Conservation (phyloP, 768 basidiomycete species). For the Termitomyces bulborhizus region DNA sequence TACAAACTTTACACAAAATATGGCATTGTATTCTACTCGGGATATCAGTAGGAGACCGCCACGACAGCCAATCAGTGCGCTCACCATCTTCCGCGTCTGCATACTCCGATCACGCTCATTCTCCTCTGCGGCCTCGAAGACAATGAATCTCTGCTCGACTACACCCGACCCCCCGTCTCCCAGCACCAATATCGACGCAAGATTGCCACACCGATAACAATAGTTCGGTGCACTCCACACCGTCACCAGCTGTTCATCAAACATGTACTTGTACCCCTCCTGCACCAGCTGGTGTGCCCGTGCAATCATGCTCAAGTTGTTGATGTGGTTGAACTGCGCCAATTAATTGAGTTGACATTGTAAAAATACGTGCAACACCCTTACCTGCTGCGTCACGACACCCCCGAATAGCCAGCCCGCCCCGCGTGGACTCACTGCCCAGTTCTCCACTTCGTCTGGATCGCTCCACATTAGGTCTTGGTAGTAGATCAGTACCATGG, state of each 20-base stretch:
- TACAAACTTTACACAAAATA: constrained; percentile 37
- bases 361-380: constrained; percentile 1
- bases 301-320: constrained; percentile 81
- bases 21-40: constrained; percentile 41
- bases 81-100: constrained; percentile 67
- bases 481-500: neutral
- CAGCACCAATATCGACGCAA: constrained; percentile 87
- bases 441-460: constrained; percentile 90
- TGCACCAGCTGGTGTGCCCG: constrained; percentile 96
- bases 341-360: no score
- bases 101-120: constrained; percentile 82
- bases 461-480: constrained; percentile 99
- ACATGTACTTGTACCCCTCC: constrained; percentile 97
- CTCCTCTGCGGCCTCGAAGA: constrained; percentile 84
- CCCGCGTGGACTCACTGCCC: constrained; percentile 95
- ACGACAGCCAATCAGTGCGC: constrained; percentile 18
- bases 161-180: constrained; percentile 33
- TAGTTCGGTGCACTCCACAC: constrained; percentile 94
- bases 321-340: constrained; percentile 85
- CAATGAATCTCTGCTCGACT: constrained; percentile 54
- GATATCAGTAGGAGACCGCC: neutral
- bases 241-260: constrained; percentile 85
- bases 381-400: constrained; percentile 77
- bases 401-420: constrained; percentile 95
- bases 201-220: constrained; percentile 76